Evolutionary conservation across 108 stramenopile species (phyloP), one percentile per base, ranked within the genome.

Genomic region (Nitzschia sp.): DNA sequence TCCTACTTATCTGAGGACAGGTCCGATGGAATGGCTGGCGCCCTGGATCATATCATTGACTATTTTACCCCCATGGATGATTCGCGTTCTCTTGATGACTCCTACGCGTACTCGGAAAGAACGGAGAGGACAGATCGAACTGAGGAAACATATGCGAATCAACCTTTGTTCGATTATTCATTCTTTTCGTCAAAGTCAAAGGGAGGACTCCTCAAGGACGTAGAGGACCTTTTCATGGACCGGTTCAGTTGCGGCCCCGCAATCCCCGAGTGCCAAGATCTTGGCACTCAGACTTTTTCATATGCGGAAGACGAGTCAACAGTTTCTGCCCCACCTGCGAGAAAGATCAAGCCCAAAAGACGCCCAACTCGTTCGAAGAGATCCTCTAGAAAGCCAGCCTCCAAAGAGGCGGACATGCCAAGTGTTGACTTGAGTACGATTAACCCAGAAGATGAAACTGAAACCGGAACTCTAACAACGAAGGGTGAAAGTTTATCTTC

Each of bases 31-130:
- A 21, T 61, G 5, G 26, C 60, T 0, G 8, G 41, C 22, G 60
- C 60, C 1, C 32, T 61, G 60, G 60, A 61, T 41, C 1, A 45
- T 13, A 41, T 61, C 2, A 26, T 61, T 44, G 60, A 61, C 41
- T 44, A 25, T 1, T 41, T 61, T 25, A 45, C 21, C 9, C 41
- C 36, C 13, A 25, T 61, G 35, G 57, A 34, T 11, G 57, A 58
- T 2, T 17, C n/a, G 25, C 33, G 8, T 19, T 34, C 38, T 1
- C 15, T 26, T 8, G 60, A 45, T 8, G 60, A 61, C 15, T 36
- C 41, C 15, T 25, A 30, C 0, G 41, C 36, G n/a, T 25, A 8
- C 13, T 56, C 55, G 9, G 29, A 6, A 5, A 31, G 3, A 4
- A 33, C 57, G n/a, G 57, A 58, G 8, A 1, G 33, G 2, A 41